Evolutionary conservation across 441 rosid species (phyloP), one percentile per base, ranked within the genome.

Genomic region (Codiaeum variegatum): DNA sequence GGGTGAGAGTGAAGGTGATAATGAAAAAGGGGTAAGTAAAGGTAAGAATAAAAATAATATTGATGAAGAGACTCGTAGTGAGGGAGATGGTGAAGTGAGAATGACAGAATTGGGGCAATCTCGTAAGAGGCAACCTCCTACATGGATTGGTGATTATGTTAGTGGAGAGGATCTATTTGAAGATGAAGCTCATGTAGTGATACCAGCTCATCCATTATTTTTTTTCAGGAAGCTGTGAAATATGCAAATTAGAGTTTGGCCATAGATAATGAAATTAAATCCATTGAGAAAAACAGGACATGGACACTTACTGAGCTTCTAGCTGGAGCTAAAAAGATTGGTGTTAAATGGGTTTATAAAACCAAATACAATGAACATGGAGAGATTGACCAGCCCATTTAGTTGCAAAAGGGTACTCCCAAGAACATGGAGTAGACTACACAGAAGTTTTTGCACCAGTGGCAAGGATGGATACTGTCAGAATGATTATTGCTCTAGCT

Each of bases 201-300:
- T 10, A 1, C 21, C 62, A 65, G 23, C 16, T 76, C 72, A 70
- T 65, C 79, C 72, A 56, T 44, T 65, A 6, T 21, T 21, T 51
- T 76, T 76, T 51, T 76, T 76, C 67, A 71, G 52, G 75, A 71
- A 56, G 76, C 52, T 29, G 49, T 16, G 6, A 54, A 70, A 31
- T 23, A 29, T 32, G 16, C 40, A 46, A 64, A 56, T 9, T 68
- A n/a, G 66, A 70, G 36, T 42, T 4, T 47, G 16, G 55, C 60
- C 16, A 54, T 51, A 36, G 15, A 44, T 0, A 28, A 16, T 31
- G 66, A 74, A 47, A 46, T 72, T 23, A 12, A 47, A 0, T 46
- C 29, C 59, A 47, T 29, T 16, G 47, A 60, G 3, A 66, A 67
- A 3, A 74, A 66, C 15, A 13, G 59, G 18, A 76, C 47, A 24